These are phyloP conservation scores for Aschersonia sp. DNA, from an alignment of 2,329 filamentous ascomycete genomes.

Conservation along the genomic window DNA sequence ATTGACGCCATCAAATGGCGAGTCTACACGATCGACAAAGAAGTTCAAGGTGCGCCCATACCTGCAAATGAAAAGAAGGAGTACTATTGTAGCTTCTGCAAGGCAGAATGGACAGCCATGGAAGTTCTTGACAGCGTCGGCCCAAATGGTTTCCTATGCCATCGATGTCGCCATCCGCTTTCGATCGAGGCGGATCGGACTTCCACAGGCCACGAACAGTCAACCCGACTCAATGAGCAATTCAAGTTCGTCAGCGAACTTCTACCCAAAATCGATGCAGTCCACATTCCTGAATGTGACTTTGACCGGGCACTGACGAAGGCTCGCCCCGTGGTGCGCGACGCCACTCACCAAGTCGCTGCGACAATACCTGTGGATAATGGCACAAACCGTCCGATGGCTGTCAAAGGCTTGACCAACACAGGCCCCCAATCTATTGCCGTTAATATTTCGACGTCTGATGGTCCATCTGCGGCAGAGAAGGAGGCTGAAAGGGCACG, in stretches of 20 bases:
- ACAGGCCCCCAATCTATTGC: constrained; percentile 54
- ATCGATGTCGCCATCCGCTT: constrained; percentile 55
- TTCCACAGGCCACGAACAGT: constrained; percentile 57
- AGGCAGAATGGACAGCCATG: constrained; percentile 74
- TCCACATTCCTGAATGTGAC: constrained; percentile 57
- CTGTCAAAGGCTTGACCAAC: constrained; percentile 53
- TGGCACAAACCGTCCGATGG: constrained; percentile 41
- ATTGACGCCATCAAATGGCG: constrained; percentile 96
- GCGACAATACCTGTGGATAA: constrained; percentile 43
- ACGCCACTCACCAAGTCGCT: constrained; percentile 50
- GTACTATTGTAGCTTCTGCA: constrained; percentile 70
- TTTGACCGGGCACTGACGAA: constrained; percentile 55
- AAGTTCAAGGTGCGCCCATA: constrained; percentile 71
- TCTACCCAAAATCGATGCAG: constrained; percentile 61
- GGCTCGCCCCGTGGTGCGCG: constrained; percentile 48
- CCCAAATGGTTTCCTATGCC: constrained; percentile 63
- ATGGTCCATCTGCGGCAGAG: constrained; percentile 52
- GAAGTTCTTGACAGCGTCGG: constrained; percentile 72
- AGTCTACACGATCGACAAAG: constrained; percentile 74
- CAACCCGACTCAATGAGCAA: constrained; percentile 61
- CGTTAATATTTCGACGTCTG: constrained; percentile 52
- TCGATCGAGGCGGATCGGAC: constrained; percentile 51
- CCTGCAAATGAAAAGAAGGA: constrained; percentile 81
- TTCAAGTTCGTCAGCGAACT: constrained; percentile 66
- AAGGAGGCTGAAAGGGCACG: constrained; percentile 48